Base-by-base conservation (phyloP, 805 yeast genomes). In the Starmerella geochares region DNA sequence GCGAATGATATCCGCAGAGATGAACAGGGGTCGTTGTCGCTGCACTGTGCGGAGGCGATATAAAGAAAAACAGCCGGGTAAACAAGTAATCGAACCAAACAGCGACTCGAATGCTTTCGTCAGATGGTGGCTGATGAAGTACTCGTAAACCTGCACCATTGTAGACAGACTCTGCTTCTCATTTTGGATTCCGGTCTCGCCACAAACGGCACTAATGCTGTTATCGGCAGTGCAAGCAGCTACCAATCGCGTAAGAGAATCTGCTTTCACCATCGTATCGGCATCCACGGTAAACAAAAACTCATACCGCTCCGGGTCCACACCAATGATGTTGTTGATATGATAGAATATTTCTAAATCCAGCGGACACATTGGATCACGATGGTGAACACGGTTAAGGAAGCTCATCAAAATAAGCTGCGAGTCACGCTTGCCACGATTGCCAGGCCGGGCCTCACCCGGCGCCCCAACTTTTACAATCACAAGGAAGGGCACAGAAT, bases 11-110 rank as follows among this genome's bases (percentile, higher is more conserved):
- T 76, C 79, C n/a, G 79, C 77, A 47, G 79, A 75, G 31, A 80
- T 77, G 55, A 78, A 68, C 53, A 78, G 66, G 3, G 83, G 83
- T 57, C 73, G 77, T 3, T 73, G 67, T 56, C 75, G 72, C 56
- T 77, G 75, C 16, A 66, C 65, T 3, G 70, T 66, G n/a, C 69
- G 58, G 21, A 69, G 50, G 46, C 82, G 66, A 61, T 77, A 78
- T 69, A 78, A 69, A 19, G 74, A 70, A 68, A 78, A 78, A 67
- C 83, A 78, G n/a, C 83, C 83, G 0, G 83, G 83, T 54, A 78
- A 70, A 69, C 83, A 78, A 4, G 82, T 78, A 17, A 78, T 81
- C 53, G 78, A 72, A 28, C 81, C 81, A 58, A 78, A 78, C 37
- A 77, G 68, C 19, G 78, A 71, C 64, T 78, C 83, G 58, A 78